phyloP scores from a whole-genome alignment of 805 yeast genomes.

The Metschnikowia gruessii region DNA sequence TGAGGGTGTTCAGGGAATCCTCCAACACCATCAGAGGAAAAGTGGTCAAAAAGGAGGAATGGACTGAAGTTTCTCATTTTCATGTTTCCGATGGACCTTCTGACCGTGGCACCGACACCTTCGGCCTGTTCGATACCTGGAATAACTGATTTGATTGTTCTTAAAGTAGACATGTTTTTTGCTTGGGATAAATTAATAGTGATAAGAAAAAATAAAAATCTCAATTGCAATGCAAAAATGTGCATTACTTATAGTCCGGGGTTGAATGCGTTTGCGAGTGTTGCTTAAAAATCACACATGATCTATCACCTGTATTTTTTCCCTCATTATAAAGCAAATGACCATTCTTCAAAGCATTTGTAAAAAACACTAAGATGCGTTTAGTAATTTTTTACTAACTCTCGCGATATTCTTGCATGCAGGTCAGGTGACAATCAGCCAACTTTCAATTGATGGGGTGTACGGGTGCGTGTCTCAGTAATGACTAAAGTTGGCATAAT shows the following conservation, averaged over 20 bases:
- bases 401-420: background rate
- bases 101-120: conserved; percentile 85
- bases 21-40: conserved; percentile 57
- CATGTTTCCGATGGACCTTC: conserved; percentile 74
- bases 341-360: background rate
- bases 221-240: background rate
- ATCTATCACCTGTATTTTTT: background rate
- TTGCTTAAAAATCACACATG: background rate
- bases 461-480: too few relatives aligned
- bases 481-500: too few relatives aligned
- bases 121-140: conserved; percentile 69
- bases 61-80: conserved; percentile 75
- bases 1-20: conserved; percentile 88
- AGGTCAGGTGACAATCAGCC: background rate
- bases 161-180: conserved; percentile 19
- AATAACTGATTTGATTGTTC: conserved; percentile 33
- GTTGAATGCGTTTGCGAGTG: background rate
- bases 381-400: background rate
- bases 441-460: too few relatives aligned
- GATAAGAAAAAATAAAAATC: conserved; percentile 1
- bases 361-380: background rate
- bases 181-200: conserved; percentile 2
- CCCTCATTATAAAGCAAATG: too few relatives aligned
- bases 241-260: conserved; percentile 7
- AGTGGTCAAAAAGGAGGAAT: conserved; percentile 79